A percentile compares a stretch with the other conserved stretches of the same genome.
These are phyloP conservation scores for Aspergillus avenaceus DNA, from an alignment of 495 filamentous ascomycete species.

Conservation along the genomic window DNA sequence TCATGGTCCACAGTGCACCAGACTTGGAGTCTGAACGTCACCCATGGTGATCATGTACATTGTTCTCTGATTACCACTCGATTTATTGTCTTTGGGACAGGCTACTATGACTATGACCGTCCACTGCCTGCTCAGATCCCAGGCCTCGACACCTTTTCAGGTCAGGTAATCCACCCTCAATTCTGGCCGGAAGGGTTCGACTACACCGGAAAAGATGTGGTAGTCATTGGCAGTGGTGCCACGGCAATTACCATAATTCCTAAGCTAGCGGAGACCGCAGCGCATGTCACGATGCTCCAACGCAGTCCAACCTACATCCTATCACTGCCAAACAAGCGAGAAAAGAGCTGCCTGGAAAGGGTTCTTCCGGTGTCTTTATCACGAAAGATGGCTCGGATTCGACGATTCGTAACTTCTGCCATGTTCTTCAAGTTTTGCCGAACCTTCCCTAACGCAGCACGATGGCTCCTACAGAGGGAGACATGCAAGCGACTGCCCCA, in stretches of 20 bases:
- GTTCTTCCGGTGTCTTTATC: constrained; percentile 27
- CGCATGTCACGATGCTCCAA: constrained; percentile 42
- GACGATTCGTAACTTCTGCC: constrained; percentile 1
- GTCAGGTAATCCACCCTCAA: constrained; percentile 36
- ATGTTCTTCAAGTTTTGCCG: constrained; percentile 42
- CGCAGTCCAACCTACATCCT: constrained; percentile 50
- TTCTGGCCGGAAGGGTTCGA: constrained; percentile 41
- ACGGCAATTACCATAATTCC: constrained; percentile 43
- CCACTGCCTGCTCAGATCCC: constrained; percentile 39
- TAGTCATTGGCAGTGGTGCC: constrained; percentile 48
- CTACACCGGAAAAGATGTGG: constrained; percentile 39
- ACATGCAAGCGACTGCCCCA: constrained; percentile 45
- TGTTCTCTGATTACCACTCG: constrained; percentile 7
- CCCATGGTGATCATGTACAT: too few relatives aligned
- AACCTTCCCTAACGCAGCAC: constrained; percentile 44
- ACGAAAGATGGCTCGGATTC: constrained; percentile 27
- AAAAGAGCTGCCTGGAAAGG: constrained; percentile 14
- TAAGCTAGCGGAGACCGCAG: constrained; percentile 26
- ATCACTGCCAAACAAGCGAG: constrained; percentile 27
- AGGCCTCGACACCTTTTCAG: constrained; percentile 25
- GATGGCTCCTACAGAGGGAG: constrained; percentile 27
- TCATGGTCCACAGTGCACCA: constrained; percentile 55
- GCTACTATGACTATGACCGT: constrained; percentile 44
- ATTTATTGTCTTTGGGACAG: constrained; percentile 17
- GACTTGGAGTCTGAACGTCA: too few relatives aligned